These are phyloP conservation scores for Aspergillus sclerotialis DNA, from an alignment of 2,329 filamentous ascomycete species.

Conservation along the genomic window DNA sequence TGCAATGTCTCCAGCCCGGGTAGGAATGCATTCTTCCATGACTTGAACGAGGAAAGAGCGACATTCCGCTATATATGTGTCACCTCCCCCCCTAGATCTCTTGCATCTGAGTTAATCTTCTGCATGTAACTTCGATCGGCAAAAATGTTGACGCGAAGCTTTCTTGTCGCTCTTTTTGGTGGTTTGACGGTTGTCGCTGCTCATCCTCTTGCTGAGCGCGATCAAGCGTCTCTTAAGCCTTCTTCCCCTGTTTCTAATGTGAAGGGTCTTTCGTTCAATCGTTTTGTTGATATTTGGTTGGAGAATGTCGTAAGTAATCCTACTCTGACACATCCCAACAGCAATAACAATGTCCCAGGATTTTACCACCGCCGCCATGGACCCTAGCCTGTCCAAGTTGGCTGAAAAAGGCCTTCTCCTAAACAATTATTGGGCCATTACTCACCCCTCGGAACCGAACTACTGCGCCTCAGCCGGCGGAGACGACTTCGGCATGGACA, in stretches of 20 bases:
- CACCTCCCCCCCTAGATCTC: too few species aligned
- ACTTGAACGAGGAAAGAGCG: too few species aligned
- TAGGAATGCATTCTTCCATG: too few species aligned
- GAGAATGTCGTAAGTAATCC: slow-evolving; percentile 62
- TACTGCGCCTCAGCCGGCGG: slow-evolving; percentile 63
- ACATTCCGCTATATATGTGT: too few species aligned
- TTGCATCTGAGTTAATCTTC: too few species aligned
- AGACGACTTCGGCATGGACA: slow-evolving; percentile 66
- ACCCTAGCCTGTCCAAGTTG: slow-evolving; percentile 37
- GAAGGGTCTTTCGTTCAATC: slow-evolving; percentile 65
- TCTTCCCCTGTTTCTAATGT: slow-evolving; percentile 57
- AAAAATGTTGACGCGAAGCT: too few species aligned
- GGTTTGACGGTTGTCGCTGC: slow-evolving; percentile 12
- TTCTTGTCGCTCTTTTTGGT: slow-evolving; percentile 15
- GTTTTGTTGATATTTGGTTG: slow-evolving; percentile 66
- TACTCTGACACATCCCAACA: too few species aligned
- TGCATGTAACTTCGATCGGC: too few species aligned
- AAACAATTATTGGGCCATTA: slow-evolving; percentile 54
- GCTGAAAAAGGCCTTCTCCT: slow-evolving; percentile 52
- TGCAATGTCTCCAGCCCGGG: too few species aligned
- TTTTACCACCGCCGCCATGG: slow-evolving; percentile 57
- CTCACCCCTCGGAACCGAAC: slow-evolving; percentile 70
- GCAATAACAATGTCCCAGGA: slow-evolving; percentile 32
- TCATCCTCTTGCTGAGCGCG: slow-evolving; percentile 19
- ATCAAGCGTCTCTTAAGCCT: slow-evolving; percentile 52